Percentiles rank a stretch among this genome's conserved stretches.
Evolutionary conservation across 2,329 filamentous ascomycete genomes (phyloP).

Genomic region (Endocalyx cinctus): DNA sequence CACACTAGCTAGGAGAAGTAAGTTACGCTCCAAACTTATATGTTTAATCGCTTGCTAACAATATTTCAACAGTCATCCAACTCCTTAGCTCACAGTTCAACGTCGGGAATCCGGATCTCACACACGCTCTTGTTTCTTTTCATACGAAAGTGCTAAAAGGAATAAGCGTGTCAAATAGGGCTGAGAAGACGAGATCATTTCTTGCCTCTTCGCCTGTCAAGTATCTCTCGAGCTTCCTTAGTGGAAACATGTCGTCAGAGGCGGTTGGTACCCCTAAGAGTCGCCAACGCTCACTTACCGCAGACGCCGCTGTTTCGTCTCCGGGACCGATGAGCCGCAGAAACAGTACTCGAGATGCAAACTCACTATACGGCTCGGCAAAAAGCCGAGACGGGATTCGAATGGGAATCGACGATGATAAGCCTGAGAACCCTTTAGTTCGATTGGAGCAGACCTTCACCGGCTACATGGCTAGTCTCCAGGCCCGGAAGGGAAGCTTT

Average conservation of each 20-base stretch:
- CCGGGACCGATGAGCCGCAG: constrained; percentile 37
- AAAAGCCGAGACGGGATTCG: constrained; percentile 42
- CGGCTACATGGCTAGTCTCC: constrained; percentile 75
- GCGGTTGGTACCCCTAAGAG: constrained; percentile 33
- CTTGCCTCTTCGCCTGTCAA: constrained; percentile 85
- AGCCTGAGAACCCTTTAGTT: constrained; percentile 61
- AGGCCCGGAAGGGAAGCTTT: constrained; percentile 82
- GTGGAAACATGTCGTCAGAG: constrained; percentile 48
- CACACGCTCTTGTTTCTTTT: constrained; percentile 67
- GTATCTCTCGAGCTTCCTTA: constrained; percentile 77
- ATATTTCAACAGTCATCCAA: constrained; percentile 56
- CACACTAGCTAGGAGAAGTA: constrained; percentile 69
- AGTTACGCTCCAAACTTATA: constrained; percentile 23
- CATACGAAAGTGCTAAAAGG: constrained; percentile 73
- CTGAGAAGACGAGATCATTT: constrained; percentile 63
- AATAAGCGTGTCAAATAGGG: constrained; percentile 58
- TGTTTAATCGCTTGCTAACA: constrained; percentile 16
- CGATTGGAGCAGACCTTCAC: constrained; percentile 81
- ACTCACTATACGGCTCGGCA: constrained; percentile 51
- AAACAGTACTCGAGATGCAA: constrained; percentile 41
- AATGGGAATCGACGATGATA: constrained; percentile 43
- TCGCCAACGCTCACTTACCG: constrained; percentile 35
- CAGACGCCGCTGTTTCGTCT: constrained; percentile 31
- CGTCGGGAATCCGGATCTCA: constrained; percentile 59
- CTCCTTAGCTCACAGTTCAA: constrained; percentile 67